These are phyloP conservation scores for Pichia sorboxylosa DNA, from an alignment of 1,139 yeast species.

Conservation along the genomic window DNA sequence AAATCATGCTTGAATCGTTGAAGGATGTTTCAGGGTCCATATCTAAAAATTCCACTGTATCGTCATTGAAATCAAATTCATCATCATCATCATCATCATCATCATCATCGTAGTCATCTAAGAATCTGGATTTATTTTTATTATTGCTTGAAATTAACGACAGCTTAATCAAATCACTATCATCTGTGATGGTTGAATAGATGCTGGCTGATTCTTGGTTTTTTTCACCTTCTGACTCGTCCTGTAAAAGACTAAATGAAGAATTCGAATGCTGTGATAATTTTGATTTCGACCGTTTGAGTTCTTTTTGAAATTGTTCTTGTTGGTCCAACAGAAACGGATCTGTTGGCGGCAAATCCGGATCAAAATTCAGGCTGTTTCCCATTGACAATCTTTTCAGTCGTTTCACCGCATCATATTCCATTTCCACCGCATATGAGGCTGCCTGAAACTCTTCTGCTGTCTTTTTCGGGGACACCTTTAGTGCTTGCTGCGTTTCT, in stretches of 20 bases:
- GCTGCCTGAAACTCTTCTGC: slow-evolving; percentile 25
- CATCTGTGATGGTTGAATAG: neutral
- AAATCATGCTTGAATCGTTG: slow-evolving; percentile 38
- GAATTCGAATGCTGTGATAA: slow-evolving; percentile 3
- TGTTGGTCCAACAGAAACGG: neutral
- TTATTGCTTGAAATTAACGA: neutral
- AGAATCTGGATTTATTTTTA: neutral
- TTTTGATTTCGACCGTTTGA: slow-evolving; percentile 9
- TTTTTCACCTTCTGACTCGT: slow-evolving; percentile 1
- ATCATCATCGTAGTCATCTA: neutral
- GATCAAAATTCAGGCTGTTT: slow-evolving; percentile 41
- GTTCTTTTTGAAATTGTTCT: slow-evolving; percentile 1
- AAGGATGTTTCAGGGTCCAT: slow-evolving; percentile 18
- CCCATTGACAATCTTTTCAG: slow-evolving; percentile 46
- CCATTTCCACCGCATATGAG: slow-evolving; percentile 34
- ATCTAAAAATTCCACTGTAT: slow-evolving; percentile 13
- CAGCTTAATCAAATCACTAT: neutral
- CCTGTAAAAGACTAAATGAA: neutral
- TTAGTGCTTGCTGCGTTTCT: neutral
- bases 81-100: slow-evolving; percentile 1
- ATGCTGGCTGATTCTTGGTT: neutral
- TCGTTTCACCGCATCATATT: slow-evolving; percentile 48
- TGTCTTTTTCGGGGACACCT: slow-evolving; percentile 13
- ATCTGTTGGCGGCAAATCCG: slow-evolving; percentile 37
- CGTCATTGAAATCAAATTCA: slow-evolving; percentile 10